A percentile compares a stretch with the other conserved stretches of the same genome.
Evolutionary conservation across 306 rosid species (phyloP).

Genomic region (Rubus idaeus): DNA sequence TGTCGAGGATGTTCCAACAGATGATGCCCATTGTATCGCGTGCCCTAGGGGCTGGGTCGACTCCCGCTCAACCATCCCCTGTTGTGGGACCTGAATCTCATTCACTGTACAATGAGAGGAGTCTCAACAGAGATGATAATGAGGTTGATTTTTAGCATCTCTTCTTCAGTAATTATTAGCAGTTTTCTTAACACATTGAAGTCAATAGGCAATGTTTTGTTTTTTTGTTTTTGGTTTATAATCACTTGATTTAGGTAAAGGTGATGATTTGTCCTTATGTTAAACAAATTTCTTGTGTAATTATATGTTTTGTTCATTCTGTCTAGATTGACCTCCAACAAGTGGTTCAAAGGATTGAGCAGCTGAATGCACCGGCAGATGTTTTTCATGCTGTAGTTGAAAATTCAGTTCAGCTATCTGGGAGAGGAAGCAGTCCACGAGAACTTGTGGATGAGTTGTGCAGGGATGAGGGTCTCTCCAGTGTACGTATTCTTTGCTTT

Average conservation of each 20-base stretch:
- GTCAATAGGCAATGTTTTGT: background rate
- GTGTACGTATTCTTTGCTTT: constrained; percentile 41
- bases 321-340: constrained; percentile 56
- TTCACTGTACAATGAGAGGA: constrained; percentile 31
- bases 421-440: constrained; percentile 38
- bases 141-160: background rate
- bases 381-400: constrained; percentile 73
- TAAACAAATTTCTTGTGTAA: background rate
- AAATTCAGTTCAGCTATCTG: constrained; percentile 57
- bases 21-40: constrained; percentile 95
- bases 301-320: constrained; percentile 1
- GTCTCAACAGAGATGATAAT: constrained; percentile 34
- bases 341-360: constrained; percentile 59
- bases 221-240: background rate
- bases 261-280: background rate
- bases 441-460: constrained; percentile 74
- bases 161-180: background rate
- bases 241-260: background rate
- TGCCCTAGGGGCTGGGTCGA: constrained; percentile 61
- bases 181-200: background rate
- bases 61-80: constrained; percentile 42
- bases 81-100: constrained; percentile 42
- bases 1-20: constrained; percentile 89
- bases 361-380: constrained; percentile 46
- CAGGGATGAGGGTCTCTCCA: constrained; percentile 58